Percentiles rank a stretch among this genome's conserved stretches.
These are phyloP conservation scores for Panus rudis DNA, from an alignment of 768 basidiomycete species.

Conservation along the genomic window DNA sequence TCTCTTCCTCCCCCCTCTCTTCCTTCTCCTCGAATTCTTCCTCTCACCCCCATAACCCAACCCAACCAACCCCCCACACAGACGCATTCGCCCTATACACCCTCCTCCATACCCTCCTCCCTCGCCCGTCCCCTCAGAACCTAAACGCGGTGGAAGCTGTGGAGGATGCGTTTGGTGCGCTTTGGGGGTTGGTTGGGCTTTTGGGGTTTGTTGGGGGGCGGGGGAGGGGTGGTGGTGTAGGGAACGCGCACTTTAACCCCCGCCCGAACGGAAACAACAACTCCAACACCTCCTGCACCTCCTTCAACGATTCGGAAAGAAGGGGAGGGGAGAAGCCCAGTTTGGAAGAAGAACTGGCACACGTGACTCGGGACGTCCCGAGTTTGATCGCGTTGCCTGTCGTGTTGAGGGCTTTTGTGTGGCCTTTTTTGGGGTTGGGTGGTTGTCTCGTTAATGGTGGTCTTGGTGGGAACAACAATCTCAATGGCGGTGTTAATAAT, in stretches of 20 bases:
- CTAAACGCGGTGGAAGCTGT: conserved; percentile 72
- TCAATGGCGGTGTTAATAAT: too few relatives aligned
- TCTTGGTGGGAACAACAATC: too few relatives aligned
- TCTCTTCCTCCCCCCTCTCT: too few relatives aligned
- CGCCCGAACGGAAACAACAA: conserved; percentile 17
- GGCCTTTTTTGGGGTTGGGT: too few relatives aligned
- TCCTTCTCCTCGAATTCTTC: too few relatives aligned
- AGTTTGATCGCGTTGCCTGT: conserved; percentile 70
- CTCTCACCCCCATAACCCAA: too few relatives aligned
- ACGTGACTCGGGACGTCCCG: conserved; percentile 57
- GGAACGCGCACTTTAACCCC: too few relatives aligned
- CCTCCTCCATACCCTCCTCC: conserved; percentile 41
- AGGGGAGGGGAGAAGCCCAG: too few relatives aligned
- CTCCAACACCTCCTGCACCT: background rate
- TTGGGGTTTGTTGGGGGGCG: conserved; percentile 51
- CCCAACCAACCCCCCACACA: conserved; percentile 40
- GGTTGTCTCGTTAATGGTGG: too few relatives aligned
- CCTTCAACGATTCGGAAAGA: conserved; percentile 16
- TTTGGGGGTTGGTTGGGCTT: conserved; percentile 49
- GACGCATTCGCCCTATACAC: conserved; percentile 62
- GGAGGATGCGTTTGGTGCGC: conserved; percentile 66
- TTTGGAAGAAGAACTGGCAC: conserved; percentile 37
- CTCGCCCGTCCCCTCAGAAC: conserved; percentile 46
- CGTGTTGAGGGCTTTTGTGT: conserved; percentile 43
- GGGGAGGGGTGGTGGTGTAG: too few relatives aligned